Evolutionary conservation across 331 rosid species (phyloP).

Genomic region (Quercus lobata): DNA sequence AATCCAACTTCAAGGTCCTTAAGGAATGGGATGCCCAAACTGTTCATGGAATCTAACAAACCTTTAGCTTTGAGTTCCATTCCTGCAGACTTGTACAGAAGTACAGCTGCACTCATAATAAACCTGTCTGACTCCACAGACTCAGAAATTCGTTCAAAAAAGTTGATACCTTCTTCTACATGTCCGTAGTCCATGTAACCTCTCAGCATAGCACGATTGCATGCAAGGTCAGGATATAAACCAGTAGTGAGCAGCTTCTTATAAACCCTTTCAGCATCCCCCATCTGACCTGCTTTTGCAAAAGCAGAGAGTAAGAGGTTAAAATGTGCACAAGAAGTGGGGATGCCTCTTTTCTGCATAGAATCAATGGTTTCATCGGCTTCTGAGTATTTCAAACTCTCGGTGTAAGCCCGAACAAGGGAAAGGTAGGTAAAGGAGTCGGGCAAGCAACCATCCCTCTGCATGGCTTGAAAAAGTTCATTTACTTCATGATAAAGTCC

Average conservation of each 20-base stretch:
- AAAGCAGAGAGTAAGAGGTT: slow-evolving; percentile 59
- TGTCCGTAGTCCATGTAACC: slow-evolving; percentile 70
- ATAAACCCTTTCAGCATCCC: slow-evolving; percentile 74
- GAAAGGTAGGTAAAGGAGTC: slow-evolving; percentile 77
- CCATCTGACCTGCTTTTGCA: slow-evolving; percentile 56
- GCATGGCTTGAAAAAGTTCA: slow-evolving; percentile 63
- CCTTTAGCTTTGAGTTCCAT: slow-evolving; percentile 49
- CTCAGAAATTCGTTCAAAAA: slow-evolving; percentile 50
- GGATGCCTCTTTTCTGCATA: slow-evolving; percentile 57
- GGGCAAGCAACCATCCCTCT: slow-evolving; percentile 49
- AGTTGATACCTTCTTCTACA: slow-evolving; percentile 58
- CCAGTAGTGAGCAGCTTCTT: slow-evolving; percentile 40
- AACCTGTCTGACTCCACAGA: slow-evolving; percentile 55
- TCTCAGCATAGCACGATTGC: slow-evolving; percentile 59
- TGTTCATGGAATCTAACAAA: slow-evolving; percentile 54
- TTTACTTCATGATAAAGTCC: slow-evolving; percentile 62
- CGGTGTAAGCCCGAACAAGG: slow-evolving; percentile 61
- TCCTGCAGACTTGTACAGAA: slow-evolving; percentile 53
- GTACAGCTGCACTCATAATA: slow-evolving; percentile 80
- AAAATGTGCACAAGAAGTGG: slow-evolving; percentile 69
- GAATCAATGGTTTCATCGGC: slow-evolving; percentile 62
- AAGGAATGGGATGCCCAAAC: slow-evolving; percentile 45
- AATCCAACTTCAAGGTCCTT: slow-evolving; percentile 62
- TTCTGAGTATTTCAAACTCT: slow-evolving; percentile 50
- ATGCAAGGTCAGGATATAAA: slow-evolving; percentile 55